A percentile compares a stretch with the other conserved stretches of the same genome.
These are phyloP conservation scores for Gymnopilus junonius DNA, from an alignment of 768 basidiomycete genomes.

Conservation along the genomic window DNA sequence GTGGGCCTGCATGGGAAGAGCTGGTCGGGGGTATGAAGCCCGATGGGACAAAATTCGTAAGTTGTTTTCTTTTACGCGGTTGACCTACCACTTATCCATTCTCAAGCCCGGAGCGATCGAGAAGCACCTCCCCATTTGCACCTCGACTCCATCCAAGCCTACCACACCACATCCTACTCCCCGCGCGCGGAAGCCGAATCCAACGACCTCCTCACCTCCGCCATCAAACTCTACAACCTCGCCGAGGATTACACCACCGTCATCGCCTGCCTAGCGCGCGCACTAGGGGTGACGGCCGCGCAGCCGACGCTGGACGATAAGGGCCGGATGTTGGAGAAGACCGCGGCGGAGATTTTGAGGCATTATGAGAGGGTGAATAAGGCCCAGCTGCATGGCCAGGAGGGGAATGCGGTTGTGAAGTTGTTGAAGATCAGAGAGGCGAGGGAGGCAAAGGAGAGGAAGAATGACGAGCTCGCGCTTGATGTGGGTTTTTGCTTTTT, in stretches of 20 bases:
- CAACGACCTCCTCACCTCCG: conserved; percentile 85
- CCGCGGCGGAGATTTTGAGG: conserved; percentile 77
- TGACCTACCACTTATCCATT: neutral
- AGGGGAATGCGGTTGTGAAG: conserved; percentile 73
- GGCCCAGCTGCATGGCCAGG: conserved; percentile 72
- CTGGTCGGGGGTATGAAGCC: conserved; percentile 91
- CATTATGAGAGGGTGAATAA: conserved; percentile 80
- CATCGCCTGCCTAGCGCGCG: conserved; percentile 83
- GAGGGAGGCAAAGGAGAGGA: conserved; percentile 72
- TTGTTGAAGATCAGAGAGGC: conserved; percentile 84
- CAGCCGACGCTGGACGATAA: conserved; percentile 67
- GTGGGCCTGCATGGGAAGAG: conserved; percentile 87
- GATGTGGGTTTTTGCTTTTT: conserved; percentile 60
- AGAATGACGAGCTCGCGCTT: conserved; percentile 76
- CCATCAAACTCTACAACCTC: conserved; percentile 94
- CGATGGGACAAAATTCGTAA: conserved; percentile 88
- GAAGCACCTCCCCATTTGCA: conserved; percentile 78
- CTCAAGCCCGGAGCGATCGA: conserved; percentile 85
- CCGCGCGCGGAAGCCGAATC: conserved; percentile 86
- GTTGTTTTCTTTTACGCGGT: conserved; percentile 31
- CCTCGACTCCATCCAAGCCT: conserved; percentile 65
- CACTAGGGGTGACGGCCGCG: conserved; percentile 82
- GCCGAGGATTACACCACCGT: conserved; percentile 92
- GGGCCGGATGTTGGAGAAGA: conserved; percentile 68
- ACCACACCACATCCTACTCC: conserved; percentile 84